These are phyloP conservation scores for Fomitopsis pulvina DNA, from an alignment of 768 basidiomycete species.

Conservation along the genomic window DNA sequence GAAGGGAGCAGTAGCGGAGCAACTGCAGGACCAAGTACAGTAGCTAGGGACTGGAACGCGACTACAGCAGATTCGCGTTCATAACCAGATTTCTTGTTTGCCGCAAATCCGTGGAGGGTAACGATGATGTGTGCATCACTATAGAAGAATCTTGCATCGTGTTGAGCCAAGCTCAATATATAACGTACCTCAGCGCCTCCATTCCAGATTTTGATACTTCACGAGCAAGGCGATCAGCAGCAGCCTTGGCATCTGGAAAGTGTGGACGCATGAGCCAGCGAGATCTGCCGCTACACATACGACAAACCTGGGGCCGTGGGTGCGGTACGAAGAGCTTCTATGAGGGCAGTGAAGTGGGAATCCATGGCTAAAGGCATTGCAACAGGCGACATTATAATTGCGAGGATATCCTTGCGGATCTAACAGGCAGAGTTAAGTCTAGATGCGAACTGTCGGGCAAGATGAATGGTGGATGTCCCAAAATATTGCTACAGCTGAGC, in stretches of 20 bases:
- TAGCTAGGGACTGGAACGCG: conserved; percentile 69
- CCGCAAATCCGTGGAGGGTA: conserved; percentile 60
- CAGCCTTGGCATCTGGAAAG: conserved; percentile 71
- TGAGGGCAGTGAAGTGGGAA: conserved; percentile 38
- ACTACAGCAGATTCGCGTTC: conserved; percentile 86
- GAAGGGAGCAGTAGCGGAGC: conserved; percentile 74
- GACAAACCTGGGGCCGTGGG: conserved; percentile 32
- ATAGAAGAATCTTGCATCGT: not conserved
- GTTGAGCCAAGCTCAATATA: not conserved
- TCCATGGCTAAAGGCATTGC: conserved; percentile 38
- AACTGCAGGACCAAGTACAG: conserved; percentile 58
- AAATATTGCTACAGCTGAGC: no score
- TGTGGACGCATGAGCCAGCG: not conserved
- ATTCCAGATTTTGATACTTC: conserved; percentile 60
- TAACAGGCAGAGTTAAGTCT: not conserved
- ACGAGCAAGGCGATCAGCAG: conserved; percentile 73
- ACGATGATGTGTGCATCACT: conserved; percentile 60
- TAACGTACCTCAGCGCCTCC: conserved; percentile 51
- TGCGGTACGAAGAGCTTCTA: conserved; percentile 33
- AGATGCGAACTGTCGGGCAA: not conserved
- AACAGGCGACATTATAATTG: conserved; percentile 44
- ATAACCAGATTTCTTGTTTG: conserved; percentile 82
- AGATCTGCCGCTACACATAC: not conserved
- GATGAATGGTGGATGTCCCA: no score
- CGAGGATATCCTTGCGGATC: not conserved